A percentile compares a stretch with the other conserved stretches of the same genome.
These are phyloP conservation scores for Odonthalia washingtoniensis DNA, from an alignment of 31 red algal genomes.

Conservation along the genomic window DNA sequence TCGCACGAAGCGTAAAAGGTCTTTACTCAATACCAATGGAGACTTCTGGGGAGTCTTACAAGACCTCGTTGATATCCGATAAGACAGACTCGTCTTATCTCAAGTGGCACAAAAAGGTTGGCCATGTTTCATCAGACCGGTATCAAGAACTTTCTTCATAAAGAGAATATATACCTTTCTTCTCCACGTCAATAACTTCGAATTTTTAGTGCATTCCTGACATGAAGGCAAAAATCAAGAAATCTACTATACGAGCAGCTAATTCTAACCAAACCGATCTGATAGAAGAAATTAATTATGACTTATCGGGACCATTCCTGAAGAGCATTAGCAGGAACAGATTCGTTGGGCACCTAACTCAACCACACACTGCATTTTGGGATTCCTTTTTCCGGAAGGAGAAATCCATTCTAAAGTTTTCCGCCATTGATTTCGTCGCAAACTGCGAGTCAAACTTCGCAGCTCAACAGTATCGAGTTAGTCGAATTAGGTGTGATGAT, in stretches of 20 bases:
- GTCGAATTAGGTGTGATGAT: neutral
- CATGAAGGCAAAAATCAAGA: neutral
- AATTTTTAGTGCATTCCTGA: neutral
- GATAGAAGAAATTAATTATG: slow-evolving; percentile 3
- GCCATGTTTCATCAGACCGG: neutral
- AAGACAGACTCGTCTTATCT: neutral
- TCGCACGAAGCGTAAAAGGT: neutral
- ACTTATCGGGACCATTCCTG: neutral
- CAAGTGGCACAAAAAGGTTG: slow-evolving; percentile 19
- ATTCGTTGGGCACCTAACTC: neutral
- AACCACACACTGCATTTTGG: neutral
- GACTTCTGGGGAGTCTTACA: neutral
- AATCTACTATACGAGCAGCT: neutral
- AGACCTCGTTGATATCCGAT: neutral
- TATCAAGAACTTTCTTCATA: neutral
- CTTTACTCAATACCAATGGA: neutral
- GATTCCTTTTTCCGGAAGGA: neutral
- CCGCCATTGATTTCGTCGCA: neutral
- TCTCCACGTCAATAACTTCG: neutral
- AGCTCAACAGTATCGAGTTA: neutral
- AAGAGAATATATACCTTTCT: neutral
- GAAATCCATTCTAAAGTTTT: neutral
- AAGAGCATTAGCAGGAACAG: neutral
- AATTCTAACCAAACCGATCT: neutral
- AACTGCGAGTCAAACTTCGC: neutral